Conservation (phyloP, 768 basidiomycete genomes). For the Agaricus subrufescens region DNA sequence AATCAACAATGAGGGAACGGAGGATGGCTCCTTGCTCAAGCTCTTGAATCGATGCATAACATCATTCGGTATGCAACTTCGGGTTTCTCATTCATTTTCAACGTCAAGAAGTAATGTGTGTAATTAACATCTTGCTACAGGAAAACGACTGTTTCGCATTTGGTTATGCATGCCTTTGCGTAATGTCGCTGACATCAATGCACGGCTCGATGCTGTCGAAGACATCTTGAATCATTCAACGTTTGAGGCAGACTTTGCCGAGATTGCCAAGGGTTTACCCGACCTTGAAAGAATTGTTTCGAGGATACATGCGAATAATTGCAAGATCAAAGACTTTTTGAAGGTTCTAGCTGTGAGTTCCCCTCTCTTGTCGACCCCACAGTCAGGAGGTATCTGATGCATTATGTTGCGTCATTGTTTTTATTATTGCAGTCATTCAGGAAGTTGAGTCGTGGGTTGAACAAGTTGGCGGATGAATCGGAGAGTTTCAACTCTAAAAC, state of each 20-base stretch:
- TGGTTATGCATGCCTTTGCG: slow-evolving; percentile 95
- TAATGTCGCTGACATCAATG: slow-evolving; percentile 80
- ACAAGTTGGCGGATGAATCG: slow-evolving; percentile 55
- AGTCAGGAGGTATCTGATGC: background rate
- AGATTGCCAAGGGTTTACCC: slow-evolving; percentile 76
- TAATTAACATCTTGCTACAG: slow-evolving; percentile 27
- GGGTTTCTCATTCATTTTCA: background rate
- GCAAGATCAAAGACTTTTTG: slow-evolving; percentile 82
- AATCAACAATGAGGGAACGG: slow-evolving; percentile 89
- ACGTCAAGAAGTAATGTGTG: background rate
- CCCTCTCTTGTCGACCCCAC: background rate
- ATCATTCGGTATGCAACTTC: slow-evolving; percentile 67
- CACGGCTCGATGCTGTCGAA: slow-evolving; percentile 89
- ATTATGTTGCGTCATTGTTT: background rate
- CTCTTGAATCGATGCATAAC: slow-evolving; percentile 82
- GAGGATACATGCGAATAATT: slow-evolving; percentile 90
- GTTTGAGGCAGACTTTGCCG: slow-evolving; percentile 73
- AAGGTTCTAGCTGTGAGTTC: slow-evolving; percentile 67
- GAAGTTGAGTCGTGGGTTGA: slow-evolving; percentile 64
- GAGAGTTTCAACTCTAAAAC: slow-evolving; percentile 75
- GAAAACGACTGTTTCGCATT: slow-evolving; percentile 92
- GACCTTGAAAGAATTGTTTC: slow-evolving; percentile 94
- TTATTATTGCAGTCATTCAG: slow-evolving; percentile 58
- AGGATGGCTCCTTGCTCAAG: slow-evolving; percentile 84
- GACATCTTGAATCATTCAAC: slow-evolving; percentile 79